Percentiles rank a stretch among this genome's conserved stretches.
These are phyloP conservation scores for Gaertneriomyces semiglobifer DNA, from an alignment of 192 early-diverging fungal species.

Conservation along the genomic window DNA sequence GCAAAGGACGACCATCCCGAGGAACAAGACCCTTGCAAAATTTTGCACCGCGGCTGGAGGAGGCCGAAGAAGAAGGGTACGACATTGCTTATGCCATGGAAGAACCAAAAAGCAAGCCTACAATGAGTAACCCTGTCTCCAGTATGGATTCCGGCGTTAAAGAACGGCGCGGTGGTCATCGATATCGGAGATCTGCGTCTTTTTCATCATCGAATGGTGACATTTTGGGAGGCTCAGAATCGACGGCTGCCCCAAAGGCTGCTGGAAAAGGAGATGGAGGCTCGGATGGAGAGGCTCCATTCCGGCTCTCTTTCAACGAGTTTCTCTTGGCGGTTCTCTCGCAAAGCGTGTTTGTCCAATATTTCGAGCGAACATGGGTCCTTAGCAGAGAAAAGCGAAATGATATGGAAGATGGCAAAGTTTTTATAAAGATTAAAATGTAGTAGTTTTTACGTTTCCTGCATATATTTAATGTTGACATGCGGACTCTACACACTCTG, in stretches of 20 bases:
- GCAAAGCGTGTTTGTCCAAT: conserved; percentile 57
- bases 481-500: too few relatives aligned
- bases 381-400: not conserved
- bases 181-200: conserved; percentile 13
- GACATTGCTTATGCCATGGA: too few relatives aligned
- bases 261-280: not conserved
- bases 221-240: not conserved
- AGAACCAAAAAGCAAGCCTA: too few relatives aligned
- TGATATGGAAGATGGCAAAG: conserved; percentile 3
- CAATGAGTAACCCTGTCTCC: too few relatives aligned
- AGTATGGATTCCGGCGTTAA: too few relatives aligned
- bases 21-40: too few relatives aligned
- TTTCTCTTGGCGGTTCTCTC: conserved; percentile 55
- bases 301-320: conserved; percentile 55
- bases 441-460: too few relatives aligned
- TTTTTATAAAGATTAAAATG: not conserved
- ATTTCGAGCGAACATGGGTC: conserved; percentile 54
- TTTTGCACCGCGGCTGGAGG: conserved; percentile 13
- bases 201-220: conserved; percentile 1
- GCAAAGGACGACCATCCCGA: not conserved
- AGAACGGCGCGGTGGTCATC: not conserved
- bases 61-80: conserved; percentile 19
- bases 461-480: too few relatives aligned
- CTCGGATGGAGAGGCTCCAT: conserved; percentile 14
- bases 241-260: not conserved